Evolutionary conservation across 2,329 filamentous ascomycete genomes (phyloP).

Genomic region (Diaporthe citrichinensis): DNA sequence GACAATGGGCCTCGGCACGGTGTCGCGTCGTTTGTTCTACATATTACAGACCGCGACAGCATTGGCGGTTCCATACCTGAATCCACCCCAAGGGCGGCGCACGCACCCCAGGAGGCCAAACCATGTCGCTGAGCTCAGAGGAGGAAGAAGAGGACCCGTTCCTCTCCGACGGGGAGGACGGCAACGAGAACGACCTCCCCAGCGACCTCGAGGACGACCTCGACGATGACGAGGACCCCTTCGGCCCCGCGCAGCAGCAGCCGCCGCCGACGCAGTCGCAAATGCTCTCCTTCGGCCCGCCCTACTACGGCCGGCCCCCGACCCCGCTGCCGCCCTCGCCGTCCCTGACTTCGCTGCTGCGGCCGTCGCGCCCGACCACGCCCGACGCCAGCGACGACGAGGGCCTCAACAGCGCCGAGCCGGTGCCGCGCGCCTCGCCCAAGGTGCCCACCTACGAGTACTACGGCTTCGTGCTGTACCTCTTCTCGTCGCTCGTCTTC

Average conservation of each 20-base stretch:
- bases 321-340: conserved; percentile 94
- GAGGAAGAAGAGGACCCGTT: conserved; percentile 47
- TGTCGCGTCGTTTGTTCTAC: neutral
- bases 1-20: neutral
- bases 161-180: conserved; percentile 39
- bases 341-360: conserved; percentile 90
- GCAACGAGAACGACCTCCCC: conserved; percentile 35
- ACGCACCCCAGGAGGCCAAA: neutral
- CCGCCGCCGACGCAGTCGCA: conserved; percentile 63
- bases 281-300: conserved; percentile 76
- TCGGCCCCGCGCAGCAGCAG: conserved; percentile 50
- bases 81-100: neutral
- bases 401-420: conserved; percentile 56
- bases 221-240: conserved; percentile 48
- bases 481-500: conserved; percentile 88
- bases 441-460: conserved; percentile 99
- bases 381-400: conserved; percentile 94
- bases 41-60: no score
- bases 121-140: conserved; percentile 48
- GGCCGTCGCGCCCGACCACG: conserved; percentile 91
- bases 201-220: conserved; percentile 45
- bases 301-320: conserved; percentile 97
- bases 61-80: neutral
- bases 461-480: conserved; percentile 97
- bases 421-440: conserved; percentile 86